Conservation (phyloP, 768 basidiomycete genomes). For the Trametes cubensis region DNA sequence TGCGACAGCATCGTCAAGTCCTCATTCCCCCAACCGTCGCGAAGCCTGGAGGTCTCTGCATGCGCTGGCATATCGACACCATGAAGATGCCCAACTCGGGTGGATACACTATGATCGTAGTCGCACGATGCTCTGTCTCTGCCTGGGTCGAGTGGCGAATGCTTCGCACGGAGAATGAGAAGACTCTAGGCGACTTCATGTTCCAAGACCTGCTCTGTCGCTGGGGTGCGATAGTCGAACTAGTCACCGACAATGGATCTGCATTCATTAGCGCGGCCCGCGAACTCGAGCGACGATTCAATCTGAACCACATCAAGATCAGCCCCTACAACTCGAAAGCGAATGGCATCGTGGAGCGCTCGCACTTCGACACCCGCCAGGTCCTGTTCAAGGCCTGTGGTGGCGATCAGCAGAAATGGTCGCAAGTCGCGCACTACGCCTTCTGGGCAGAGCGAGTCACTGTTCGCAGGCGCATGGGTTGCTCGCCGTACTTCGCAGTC, state of each 20-base stretch:
- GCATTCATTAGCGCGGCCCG: conserved; percentile 31
- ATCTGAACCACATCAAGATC: conserved; percentile 42
- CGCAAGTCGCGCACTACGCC: conserved; percentile 26
- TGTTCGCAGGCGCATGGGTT: conserved; percentile 32
- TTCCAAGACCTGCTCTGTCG: conserved; percentile 40
- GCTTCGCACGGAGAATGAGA: conserved; percentile 35
- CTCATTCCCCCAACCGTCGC: conserved; percentile 27
- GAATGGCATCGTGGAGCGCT: conserved; percentile 42
- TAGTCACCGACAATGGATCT: conserved; percentile 47
- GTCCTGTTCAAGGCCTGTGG: conserved; percentile 38
- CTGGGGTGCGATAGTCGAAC: conserved; percentile 42
- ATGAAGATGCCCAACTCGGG: conserved; percentile 43
- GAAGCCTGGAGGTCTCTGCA: conserved; percentile 31
- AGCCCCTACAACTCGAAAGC: conserved; percentile 46
- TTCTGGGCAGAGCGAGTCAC: conserved; percentile 45
- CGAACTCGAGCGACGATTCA: conserved; percentile 30
- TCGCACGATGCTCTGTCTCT: conserved; percentile 39
- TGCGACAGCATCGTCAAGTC: conserved; percentile 26
- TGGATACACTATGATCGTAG: conserved; percentile 40
- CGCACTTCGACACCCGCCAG: conserved; percentile 37
- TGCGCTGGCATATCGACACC: conserved; percentile 42
- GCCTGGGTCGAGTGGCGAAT: conserved; percentile 37
- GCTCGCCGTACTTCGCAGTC: conserved; percentile 32
- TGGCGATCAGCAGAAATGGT: conserved; percentile 28
- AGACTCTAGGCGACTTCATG: conserved; percentile 35